Percentiles rank a stretch among this genome's conserved stretches.
Conservation (phyloP, 768 basidiomycete genomes). For the Dioszegia aurantiaca region DNA sequence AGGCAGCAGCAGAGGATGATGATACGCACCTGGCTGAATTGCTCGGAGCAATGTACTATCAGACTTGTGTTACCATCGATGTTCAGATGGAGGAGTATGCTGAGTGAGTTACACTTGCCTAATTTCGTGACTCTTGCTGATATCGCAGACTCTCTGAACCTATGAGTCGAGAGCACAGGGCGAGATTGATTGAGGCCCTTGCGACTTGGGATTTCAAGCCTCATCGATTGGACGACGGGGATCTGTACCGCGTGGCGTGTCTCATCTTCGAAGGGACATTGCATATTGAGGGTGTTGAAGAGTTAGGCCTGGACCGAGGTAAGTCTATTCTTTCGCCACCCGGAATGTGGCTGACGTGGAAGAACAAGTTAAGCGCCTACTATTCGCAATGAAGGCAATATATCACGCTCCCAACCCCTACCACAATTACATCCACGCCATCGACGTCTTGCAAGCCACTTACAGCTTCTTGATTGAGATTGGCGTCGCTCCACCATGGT, state of each 20-base stretch:
- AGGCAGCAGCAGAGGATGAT: slow-evolving; percentile 14
- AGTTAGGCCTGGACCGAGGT: slow-evolving; percentile 51
- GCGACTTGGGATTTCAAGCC: slow-evolving; percentile 90
- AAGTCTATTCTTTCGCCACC: slow-evolving; percentile 58
- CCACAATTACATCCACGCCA: slow-evolving; percentile 95
- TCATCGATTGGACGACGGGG: slow-evolving; percentile 73
- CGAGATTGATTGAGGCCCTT: slow-evolving; percentile 65
- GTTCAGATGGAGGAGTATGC: slow-evolving; percentile 47
- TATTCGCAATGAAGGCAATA: slow-evolving; percentile 82
- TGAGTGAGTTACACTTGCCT: slow-evolving; percentile 26
- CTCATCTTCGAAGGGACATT: slow-evolving; percentile 84
- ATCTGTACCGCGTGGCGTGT: slow-evolving; percentile 74
- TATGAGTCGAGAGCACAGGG: slow-evolving; percentile 56
- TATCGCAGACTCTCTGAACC: slow-evolving; percentile 53
- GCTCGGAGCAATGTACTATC: slow-evolving; percentile 76
- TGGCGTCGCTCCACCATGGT: slow-evolving; percentile 74
- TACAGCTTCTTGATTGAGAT: slow-evolving; percentile 78
- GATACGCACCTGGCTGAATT: slow-evolving; percentile 66
- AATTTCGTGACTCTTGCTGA: background rate
- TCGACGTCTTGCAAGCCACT: slow-evolving; percentile 91
- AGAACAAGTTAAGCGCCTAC: slow-evolving; percentile 74
- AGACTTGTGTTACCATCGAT: slow-evolving; percentile 68
- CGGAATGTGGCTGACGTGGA: slow-evolving; percentile 19
- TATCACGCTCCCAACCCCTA: slow-evolving; percentile 91
- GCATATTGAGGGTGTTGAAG: slow-evolving; percentile 64